Base-by-base conservation (phyloP, 345 rosid species). In the Xanthoceras sorbifolium region DNA sequence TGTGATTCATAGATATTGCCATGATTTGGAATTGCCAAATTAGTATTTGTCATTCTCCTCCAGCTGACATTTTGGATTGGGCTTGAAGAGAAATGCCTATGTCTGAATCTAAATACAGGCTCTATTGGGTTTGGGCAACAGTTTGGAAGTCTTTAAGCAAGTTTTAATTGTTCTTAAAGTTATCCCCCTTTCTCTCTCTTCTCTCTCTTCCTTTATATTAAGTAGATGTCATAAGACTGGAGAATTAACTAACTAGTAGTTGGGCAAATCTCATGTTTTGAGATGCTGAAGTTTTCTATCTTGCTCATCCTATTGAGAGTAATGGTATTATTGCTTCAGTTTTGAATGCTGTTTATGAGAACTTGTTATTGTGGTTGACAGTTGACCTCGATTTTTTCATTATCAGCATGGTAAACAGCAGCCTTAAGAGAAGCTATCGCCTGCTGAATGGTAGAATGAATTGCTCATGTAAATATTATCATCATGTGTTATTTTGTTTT, bases 11-110 rank as follows among this genome's bases (percentile, higher is more conserved):
- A 46, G 52, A 46, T 46, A 15, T 48, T 48, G 31, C 36, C n/a
- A 59, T 59, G 12, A 59, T 70, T 70, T 70, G 28, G 63, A 52
- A 32, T 70, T 70, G 28, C 9, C 62, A 55, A 23, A 61, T 42
- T 42, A 42, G 46, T 42, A 42, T 42, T 42, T 9, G 46, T 6
- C 6, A n/a, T 34, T 15, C 50, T 42, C 46, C 10, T 42, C 46
- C 14, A 15, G 57, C 9, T 6, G 52, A 22, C 12, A 15, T 17
- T 17, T 38, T 64, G n/a, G 2, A 6, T 65, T 32, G 50, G 29
- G 28, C 6, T 65, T 9, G 5, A 36, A 38, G 46, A n/a, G 44
- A 9, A n/a, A 34, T 65, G 11, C 38, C 15, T 36, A 48, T 20
- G 17, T 38, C 46, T 64, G 22, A 31, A 18, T 18, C 46, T 62